A percentile compares a stretch with the other conserved stretches of the same genome.
Conservation (phyloP, 768 basidiomycete genomes). For the Tylopilus balloui region DNA sequence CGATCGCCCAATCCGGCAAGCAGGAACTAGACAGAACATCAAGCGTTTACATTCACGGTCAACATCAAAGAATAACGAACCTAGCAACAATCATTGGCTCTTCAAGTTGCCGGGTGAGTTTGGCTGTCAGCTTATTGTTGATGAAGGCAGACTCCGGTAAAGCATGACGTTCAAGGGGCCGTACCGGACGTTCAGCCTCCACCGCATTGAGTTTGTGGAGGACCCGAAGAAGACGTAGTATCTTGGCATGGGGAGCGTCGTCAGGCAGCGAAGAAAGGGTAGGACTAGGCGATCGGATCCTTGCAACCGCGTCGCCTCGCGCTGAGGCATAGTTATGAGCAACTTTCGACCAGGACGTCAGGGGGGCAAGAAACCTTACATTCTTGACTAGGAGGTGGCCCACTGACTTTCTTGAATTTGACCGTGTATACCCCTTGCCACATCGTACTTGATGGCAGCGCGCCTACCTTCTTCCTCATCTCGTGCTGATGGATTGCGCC, state of each 20-base stretch:
- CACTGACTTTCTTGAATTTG: conserved; percentile 88
- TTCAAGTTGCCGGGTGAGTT: conserved; percentile 94
- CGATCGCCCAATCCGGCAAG: conserved; percentile 94
- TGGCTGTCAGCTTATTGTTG: conserved; percentile 97
- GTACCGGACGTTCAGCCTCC: conserved; percentile 56
- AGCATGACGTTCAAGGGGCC: conserved; percentile 48
- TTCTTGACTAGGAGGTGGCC: conserved; percentile 65
- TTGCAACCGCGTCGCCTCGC: conserved; percentile 40
- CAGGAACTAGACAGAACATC: conserved; percentile 60
- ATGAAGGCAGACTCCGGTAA: conserved; percentile 84
- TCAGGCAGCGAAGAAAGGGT: conserved; percentile 76
- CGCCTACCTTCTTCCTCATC: conserved; percentile 65
- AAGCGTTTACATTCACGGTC: not conserved
- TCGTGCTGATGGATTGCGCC: conserved; percentile 95
- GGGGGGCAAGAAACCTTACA: conserved; percentile 37
- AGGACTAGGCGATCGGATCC: conserved; percentile 60
- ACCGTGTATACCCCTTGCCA: conserved; percentile 91
- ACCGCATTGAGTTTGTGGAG: conserved; percentile 76
- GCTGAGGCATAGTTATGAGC: conserved; percentile 18
- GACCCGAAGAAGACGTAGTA: conserved; percentile 84
- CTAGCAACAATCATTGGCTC: conserved; percentile 99
- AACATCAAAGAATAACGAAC: conserved; percentile 39
- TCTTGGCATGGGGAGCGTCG: conserved; percentile 83
- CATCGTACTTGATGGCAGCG: conserved; percentile 63
- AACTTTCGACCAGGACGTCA: not conserved